Conservation (phyloP, 208 protist genomes). For the Crithidia thermophila region DNA sequence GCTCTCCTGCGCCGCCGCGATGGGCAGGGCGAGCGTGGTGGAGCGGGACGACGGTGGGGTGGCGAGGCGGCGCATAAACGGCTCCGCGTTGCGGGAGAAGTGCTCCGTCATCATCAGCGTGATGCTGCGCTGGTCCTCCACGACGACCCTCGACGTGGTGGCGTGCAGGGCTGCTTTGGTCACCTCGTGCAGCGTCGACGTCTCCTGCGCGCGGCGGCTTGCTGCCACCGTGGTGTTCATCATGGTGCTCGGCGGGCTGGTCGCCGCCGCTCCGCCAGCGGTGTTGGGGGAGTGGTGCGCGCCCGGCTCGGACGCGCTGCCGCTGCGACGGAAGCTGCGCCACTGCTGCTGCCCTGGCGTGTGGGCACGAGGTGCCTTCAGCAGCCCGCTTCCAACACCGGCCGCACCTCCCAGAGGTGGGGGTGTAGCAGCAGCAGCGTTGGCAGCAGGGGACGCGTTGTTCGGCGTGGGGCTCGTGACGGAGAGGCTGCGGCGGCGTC, state of each 20-base stretch:
- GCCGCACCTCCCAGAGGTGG: not conserved
- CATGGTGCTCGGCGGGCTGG: not conserved
- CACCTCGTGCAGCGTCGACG: conserved; percentile 18
- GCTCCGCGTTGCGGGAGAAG: conserved; percentile 31
- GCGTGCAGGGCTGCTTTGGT: conserved; percentile 31
- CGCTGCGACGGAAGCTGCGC: conserved; percentile 11
- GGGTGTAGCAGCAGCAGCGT: not conserved
- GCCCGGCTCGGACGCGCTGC: not conserved
- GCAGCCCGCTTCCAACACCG: not conserved
- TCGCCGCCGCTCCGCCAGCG: not conserved
- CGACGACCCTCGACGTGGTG: conserved; percentile 25
- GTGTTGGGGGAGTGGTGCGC: not conserved
- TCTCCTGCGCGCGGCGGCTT: conserved; percentile 14
- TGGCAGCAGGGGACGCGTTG: not conserved
- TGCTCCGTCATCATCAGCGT: conserved; percentile 22
- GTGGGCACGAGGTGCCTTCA: conserved; percentile 7
- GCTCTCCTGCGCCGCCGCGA: not conserved
- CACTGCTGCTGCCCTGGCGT: conserved; percentile 7
- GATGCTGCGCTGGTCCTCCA: conserved; percentile 26
- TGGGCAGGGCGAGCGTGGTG: not conserved
- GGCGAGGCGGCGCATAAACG: conserved; percentile 14
- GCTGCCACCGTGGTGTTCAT: not conserved
- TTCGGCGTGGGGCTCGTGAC: too few species aligned
- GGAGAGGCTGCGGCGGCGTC: too few species aligned
- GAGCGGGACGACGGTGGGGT: conserved; percentile 3